Percentiles rank a stretch among this genome's conserved stretches.
phyloP scores from a whole-genome alignment of 257 asterid species.

The Salvia hispanica region DNA sequence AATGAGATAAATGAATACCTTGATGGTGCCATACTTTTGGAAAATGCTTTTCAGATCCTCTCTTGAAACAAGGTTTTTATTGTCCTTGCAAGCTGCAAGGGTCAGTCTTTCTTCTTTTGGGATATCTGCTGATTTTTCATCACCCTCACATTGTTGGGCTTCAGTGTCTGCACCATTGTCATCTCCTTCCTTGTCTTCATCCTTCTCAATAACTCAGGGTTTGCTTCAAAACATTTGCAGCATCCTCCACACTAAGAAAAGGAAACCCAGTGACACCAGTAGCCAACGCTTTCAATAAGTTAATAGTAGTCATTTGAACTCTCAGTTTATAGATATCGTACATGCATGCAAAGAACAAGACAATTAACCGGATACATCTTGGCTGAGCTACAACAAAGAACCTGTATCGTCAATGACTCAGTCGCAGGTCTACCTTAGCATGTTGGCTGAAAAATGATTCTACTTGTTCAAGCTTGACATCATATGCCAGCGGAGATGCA shows the following conservation, averaged over 20 bases:
- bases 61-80: conserved; percentile 76
- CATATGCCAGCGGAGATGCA: conserved; percentile 80
- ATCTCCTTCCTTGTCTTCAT: conserved; percentile 46
- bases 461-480: conserved; percentile 74
- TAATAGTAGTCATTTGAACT: no score
- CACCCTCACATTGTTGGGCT: conserved; percentile 41
- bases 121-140: conserved; percentile 44
- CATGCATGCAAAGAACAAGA: background rate
- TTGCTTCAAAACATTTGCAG: conserved; percentile 62
- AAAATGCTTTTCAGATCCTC: conserved; percentile 79
- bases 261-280: no score
- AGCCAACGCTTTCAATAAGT: no score
- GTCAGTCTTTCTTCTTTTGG: conserved; percentile 41
- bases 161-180: conserved; percentile 40
- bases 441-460: conserved; percentile 70
- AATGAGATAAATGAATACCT: conserved; percentile 58
- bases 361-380: background rate
- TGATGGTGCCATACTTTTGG: conserved; percentile 73
- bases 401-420: no score
- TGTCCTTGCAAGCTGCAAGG: conserved; percentile 51
- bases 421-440: conserved; percentile 52
- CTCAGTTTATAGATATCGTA: background rate
- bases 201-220: conserved; percentile 51
- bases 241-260: conserved; percentile 83
- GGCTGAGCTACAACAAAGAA: conserved; percentile 1